Base-by-base conservation (phyloP, 371 early-diverging fungal species). In the Mucor mucedo region DNA sequence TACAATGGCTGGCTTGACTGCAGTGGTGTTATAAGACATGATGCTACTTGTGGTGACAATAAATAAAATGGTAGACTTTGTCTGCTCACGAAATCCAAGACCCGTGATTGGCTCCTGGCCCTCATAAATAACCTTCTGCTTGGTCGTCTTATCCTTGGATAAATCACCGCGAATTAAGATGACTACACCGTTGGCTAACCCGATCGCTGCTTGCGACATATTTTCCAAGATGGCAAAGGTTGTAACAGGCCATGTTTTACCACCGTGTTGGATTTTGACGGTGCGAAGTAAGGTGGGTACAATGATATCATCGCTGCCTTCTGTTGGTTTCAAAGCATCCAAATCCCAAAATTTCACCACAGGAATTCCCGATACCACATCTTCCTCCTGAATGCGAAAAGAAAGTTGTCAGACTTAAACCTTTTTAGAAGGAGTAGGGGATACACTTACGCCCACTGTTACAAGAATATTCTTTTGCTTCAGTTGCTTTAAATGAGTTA, bases 171-270 rank as follows among this genome's bases (percentile, higher is more conserved):
- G 86, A 33, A 94, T 86, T 57, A 93, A 76, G 16, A 96, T 78
- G 0, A 96, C 94, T 1, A 89, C 86, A 28, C 97, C 98, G 70
- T 94, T 95, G 2, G 93, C 92, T 63, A 97, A 80, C 0, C 96
- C 98, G 42, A 96, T 77, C 4, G 96, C 96, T 5, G 92, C 76
- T 73, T 95, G 96, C 5, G 93, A 84, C 74, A 95, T 72, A 60
- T 87, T 89, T 49, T 93, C 93, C 14, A 93, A 71, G 0, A 89
- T 87, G 16, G 94, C 91, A 38, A 97, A 76, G 0, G 94, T 90
- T 0, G 97, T 91, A 70, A 90, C 81, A 33, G 92, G 90, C 77
- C 86, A 86, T 45, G 90, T 80, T 60, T 88, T 87, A 72, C 88
- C 77, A 57, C 84, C 85, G 52, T 92, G 86, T 62, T 89, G 90